These are phyloP conservation scores for Triticum dicoccoides DNA, from an alignment of 176 grass and related monocot species.

Conservation along the genomic window DNA sequence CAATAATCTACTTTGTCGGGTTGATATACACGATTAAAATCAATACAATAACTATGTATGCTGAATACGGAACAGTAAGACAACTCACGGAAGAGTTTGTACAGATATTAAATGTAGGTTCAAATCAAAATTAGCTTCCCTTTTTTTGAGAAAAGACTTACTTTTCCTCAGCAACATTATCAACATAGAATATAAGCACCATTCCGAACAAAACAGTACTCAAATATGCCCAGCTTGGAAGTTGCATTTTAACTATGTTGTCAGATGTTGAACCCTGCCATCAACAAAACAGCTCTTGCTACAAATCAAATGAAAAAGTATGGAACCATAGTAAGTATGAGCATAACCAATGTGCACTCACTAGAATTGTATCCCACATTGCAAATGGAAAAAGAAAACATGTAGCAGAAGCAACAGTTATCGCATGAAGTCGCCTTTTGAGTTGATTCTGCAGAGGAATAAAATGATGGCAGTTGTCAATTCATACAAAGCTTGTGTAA, in stretches of 20 bases:
- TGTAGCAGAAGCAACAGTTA: constrained; percentile 88
- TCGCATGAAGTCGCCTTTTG: constrained; percentile 93
- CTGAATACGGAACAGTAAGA: not conserved
- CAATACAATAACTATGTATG: constrained; percentile 6
- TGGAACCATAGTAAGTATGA: not conserved
- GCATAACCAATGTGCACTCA: constrained; percentile 45
- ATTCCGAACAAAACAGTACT: constrained; percentile 89
- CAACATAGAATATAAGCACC: constrained; percentile 88
- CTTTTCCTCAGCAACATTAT: constrained; percentile 97
- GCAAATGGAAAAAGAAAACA: constrained; percentile 99
- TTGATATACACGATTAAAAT: not conserved
- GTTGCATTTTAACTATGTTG: constrained; percentile 88
- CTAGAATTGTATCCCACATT: constrained; percentile 98
- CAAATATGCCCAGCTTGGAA: constrained; percentile 91
- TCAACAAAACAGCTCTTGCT: constrained; percentile 39
- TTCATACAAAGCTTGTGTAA: constrained; percentile 13
- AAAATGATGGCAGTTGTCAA: constrained; percentile 2
- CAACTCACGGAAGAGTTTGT: constrained; percentile 2
- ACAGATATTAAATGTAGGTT: not conserved
- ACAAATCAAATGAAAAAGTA: constrained; percentile 11
- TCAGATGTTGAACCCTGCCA: constrained; percentile 76
- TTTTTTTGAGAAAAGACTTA: constrained; percentile 30
- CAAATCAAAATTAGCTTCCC: not conserved
- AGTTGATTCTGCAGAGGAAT: constrained; percentile 81
- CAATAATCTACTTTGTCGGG: not conserved